A percentile compares a stretch with the other conserved stretches of the same genome.
phyloP scores from a whole-genome alignment of 2,329 filamentous ascomycete species.

The Phyllosticta citriasiana region DNA sequence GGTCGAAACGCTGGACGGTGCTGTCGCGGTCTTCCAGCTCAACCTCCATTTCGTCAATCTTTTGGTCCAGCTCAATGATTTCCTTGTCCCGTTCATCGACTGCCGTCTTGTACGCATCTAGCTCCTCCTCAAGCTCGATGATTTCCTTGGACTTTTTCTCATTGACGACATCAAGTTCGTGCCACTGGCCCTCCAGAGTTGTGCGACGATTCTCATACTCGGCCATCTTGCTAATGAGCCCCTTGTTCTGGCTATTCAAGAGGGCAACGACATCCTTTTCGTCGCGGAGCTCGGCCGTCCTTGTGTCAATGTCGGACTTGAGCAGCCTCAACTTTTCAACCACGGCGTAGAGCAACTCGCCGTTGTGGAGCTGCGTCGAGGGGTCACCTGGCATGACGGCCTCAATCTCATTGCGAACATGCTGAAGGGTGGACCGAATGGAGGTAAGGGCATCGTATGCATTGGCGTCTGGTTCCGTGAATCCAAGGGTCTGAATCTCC shows the following conservation, averaged over 20 bases:
- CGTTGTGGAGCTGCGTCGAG: slow-evolving; percentile 28
- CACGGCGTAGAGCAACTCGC: slow-evolving; percentile 31
- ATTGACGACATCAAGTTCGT: slow-evolving; percentile 26
- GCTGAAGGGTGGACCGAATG: slow-evolving; percentile 33
- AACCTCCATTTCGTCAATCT: slow-evolving; percentile 20
- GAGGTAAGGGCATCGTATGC: slow-evolving; percentile 26
- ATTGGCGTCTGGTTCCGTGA: slow-evolving; percentile 24
- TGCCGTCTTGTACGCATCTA: slow-evolving; percentile 13
- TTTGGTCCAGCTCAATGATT: slow-evolving; percentile 20
- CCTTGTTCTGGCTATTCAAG: slow-evolving; percentile 27
- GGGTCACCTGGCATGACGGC: slow-evolving; percentile 29
- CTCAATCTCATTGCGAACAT: slow-evolving; percentile 31
- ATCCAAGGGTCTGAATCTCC: slow-evolving; percentile 34
- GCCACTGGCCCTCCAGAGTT: slow-evolving; percentile 26
- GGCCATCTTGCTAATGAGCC: slow-evolving; percentile 26
- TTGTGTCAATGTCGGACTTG: slow-evolving; percentile 22
- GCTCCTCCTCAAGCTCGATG: slow-evolving; percentile 25
- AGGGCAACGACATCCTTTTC: slow-evolving; percentile 25
- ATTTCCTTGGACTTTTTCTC: slow-evolving; percentile 29
- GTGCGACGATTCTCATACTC: slow-evolving; percentile 25
- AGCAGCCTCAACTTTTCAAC: slow-evolving; percentile 26
- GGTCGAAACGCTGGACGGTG: slow-evolving; percentile 26
- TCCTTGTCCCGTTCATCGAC: slow-evolving; percentile 26
- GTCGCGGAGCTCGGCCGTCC: slow-evolving; percentile 22
- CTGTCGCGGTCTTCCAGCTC: slow-evolving; percentile 26